These are phyloP conservation scores for Mrakia frigida DNA, from an alignment of 768 basidiomycete genomes.

Conservation along the genomic window DNA sequence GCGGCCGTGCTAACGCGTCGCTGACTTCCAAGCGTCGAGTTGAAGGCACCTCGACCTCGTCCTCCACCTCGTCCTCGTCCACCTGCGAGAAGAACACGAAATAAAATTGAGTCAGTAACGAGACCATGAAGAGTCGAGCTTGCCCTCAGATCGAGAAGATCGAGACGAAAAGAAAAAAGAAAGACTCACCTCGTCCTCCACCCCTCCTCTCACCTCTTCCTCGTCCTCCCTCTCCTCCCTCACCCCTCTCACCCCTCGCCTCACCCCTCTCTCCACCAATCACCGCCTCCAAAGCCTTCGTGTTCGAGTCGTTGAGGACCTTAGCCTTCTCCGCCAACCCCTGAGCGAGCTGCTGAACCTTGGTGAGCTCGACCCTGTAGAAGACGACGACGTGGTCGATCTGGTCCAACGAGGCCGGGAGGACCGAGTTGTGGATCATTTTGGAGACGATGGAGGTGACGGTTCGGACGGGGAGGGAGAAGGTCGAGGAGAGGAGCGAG, in stretches of 20 bases:
- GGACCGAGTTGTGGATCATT: constrained; percentile 98
- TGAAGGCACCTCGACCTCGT: constrained; percentile 29
- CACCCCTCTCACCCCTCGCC: constrained; percentile 57
- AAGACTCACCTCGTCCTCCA: constrained; percentile 24
- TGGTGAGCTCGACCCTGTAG: constrained; percentile 82
- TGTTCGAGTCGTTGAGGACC: constrained; percentile 4
- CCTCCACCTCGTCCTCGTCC: constrained; percentile 33
- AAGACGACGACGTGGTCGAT: constrained; percentile 85
- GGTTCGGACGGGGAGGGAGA: constrained; percentile 69
- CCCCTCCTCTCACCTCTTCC: constrained; percentile 35
- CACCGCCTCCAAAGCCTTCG: constrained; percentile 64
- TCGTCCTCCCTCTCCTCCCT: constrained; percentile 53
- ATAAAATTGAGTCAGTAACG: neutral
- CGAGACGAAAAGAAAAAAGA: neutral
- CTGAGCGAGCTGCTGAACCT: constrained; percentile 83
- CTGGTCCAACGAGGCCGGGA: constrained; percentile 83
- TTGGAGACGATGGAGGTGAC: constrained; percentile 90
- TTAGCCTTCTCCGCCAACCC: constrained; percentile 69
- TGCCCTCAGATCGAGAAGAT: too few relatives aligned
- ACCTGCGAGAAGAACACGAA: constrained; percentile 35
- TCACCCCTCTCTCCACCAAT: constrained; percentile 57
- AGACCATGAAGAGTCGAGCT: neutral
- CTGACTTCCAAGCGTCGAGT: constrained; percentile 21
- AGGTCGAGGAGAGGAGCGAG: constrained; percentile 76
- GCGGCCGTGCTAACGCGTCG: constrained; percentile 21